Conservation (phyloP, 805 yeast species). For the Pichia cabralensis region DNA sequence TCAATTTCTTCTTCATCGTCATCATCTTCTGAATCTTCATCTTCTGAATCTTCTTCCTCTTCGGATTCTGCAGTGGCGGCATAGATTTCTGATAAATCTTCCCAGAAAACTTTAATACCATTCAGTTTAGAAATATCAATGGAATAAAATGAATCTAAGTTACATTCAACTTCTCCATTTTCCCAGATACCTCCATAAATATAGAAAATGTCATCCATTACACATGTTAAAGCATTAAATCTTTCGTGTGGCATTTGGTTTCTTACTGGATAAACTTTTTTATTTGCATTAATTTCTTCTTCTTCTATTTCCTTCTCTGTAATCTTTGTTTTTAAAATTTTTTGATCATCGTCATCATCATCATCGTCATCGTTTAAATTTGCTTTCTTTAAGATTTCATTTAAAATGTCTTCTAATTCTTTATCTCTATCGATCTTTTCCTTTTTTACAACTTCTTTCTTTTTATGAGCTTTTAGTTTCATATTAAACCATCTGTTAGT, state of each 20-base stretch:
- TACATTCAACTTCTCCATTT: slow-evolving; percentile 74
- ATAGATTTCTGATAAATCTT: slow-evolving; percentile 55
- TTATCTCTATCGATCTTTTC: slow-evolving; percentile 55
- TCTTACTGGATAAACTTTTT: slow-evolving; percentile 40
- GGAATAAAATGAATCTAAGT: slow-evolving; percentile 76
- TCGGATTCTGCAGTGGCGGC: slow-evolving; percentile 49
- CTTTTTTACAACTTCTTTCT: slow-evolving; percentile 32
- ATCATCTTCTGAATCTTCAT: slow-evolving; percentile 61
- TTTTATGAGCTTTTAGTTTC: slow-evolving; percentile 50
- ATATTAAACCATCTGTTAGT: slow-evolving; percentile 82
- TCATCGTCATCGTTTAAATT: slow-evolving; percentile 42
- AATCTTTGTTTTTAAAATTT: slow-evolving; percentile 22
- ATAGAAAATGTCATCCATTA: slow-evolving; percentile 72
- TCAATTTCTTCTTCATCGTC: slow-evolving; percentile 40
- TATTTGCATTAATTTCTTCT: slow-evolving; percentile 28
- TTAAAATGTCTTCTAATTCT: slow-evolving; percentile 74
- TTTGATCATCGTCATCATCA: slow-evolving; percentile 18
- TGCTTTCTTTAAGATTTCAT: slow-evolving; percentile 65
- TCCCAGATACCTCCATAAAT: slow-evolving; percentile 91
- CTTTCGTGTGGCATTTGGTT: slow-evolving; percentile 76
- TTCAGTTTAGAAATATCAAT: slow-evolving; percentile 80
- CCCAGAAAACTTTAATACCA: slow-evolving; percentile 87
- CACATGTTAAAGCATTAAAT: slow-evolving; percentile 78
- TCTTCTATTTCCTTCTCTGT: slow-evolving; percentile 27
- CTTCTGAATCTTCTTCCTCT: slow-evolving; percentile 54